Evolutionary conservation across 2,329 filamentous ascomycete genomes (phyloP).

Genomic region (Biscogniauxia sp.): DNA sequence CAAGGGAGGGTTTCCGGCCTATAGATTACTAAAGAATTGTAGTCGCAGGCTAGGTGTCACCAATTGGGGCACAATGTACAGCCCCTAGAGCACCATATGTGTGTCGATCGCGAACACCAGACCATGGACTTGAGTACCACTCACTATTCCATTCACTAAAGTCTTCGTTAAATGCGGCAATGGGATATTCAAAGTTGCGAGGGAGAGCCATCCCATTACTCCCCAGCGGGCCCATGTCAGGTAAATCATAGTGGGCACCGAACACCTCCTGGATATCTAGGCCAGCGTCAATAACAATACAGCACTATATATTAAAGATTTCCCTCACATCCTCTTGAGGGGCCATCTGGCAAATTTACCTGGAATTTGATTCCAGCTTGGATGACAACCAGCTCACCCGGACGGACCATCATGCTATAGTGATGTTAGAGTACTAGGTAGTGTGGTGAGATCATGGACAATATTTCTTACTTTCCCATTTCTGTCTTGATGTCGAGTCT

Average conservation of each 20-base stretch:
- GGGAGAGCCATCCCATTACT: constrained; percentile 62
- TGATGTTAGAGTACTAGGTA: constrained; percentile 2
- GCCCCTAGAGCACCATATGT: not conserved
- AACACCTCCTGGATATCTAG: constrained; percentile 56
- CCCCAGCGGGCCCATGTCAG: constrained; percentile 63
- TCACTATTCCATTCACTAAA: constrained; percentile 20
- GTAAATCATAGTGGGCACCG: constrained; percentile 60
- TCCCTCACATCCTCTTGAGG: constrained; percentile 50
- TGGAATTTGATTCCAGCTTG: constrained; percentile 62
- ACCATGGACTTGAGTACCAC: constrained; percentile 1
- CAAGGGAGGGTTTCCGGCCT: not conserved
- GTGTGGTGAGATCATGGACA: constrained; percentile 31
- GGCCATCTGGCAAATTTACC: constrained; percentile 52
- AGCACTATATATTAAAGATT: too few species aligned
- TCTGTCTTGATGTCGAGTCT: constrained; percentile 65
- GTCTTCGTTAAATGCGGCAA: constrained; percentile 48
- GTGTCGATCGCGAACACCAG: not conserved
- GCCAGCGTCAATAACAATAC: not conserved
- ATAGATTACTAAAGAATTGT: not conserved
- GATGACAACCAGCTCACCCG: constrained; percentile 63
- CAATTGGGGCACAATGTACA: not conserved
- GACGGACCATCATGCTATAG: constrained; percentile 47
- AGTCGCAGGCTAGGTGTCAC: not conserved
- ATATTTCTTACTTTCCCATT: constrained; percentile 40
- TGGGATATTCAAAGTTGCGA: constrained; percentile 62